Conservation (phyloP, 2,329 filamentous ascomycete species). For the Sporothrix sp. region DNA sequence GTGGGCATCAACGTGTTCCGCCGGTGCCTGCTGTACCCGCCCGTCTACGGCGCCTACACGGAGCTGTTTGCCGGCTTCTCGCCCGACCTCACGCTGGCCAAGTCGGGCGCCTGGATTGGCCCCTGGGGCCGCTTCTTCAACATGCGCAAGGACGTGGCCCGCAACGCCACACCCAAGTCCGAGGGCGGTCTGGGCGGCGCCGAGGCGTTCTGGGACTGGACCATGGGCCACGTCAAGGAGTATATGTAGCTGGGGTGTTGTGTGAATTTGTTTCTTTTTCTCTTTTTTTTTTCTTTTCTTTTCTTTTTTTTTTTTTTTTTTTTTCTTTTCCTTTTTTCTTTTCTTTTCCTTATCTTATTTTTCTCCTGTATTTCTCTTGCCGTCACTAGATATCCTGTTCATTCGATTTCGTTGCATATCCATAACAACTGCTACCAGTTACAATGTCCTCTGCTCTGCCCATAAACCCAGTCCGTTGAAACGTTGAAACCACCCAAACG, state of each 20-base stretch:
- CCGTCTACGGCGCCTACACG: constrained; percentile 28
- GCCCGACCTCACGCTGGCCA: constrained; percentile 25
- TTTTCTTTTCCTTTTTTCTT: neutral
- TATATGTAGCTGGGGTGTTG: constrained; percentile 12
- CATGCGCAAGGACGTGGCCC: constrained; percentile 23
- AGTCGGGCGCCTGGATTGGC: constrained; percentile 23
- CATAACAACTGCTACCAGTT: too few species aligned
- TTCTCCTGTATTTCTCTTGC: neutral
- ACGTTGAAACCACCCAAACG: neutral
- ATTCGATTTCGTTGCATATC: too few species aligned
- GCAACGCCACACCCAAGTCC: constrained; percentile 22
- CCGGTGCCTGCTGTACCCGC: constrained; percentile 15
- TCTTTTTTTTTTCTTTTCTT: neutral
- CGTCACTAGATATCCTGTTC: neutral
- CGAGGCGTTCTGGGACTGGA: constrained; percentile 34
- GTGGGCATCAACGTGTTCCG: constrained; percentile 2
- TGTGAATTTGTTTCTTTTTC: neutral
- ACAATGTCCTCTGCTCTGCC: too few species aligned
- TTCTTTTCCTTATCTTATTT: neutral
- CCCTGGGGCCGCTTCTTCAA: constrained; percentile 31
- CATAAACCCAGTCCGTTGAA: too few species aligned
- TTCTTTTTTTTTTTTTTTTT: neutral
- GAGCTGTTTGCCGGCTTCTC: constrained; percentile 31
- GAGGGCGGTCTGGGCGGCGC: constrained; percentile 31
- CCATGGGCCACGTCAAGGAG: constrained; percentile 28